Percentiles rank a stretch among this genome's conserved stretches.
These are phyloP conservation scores for Panicum miliaceum DNA, from an alignment of 176 grass and related monocot species.

Conservation along the genomic window DNA sequence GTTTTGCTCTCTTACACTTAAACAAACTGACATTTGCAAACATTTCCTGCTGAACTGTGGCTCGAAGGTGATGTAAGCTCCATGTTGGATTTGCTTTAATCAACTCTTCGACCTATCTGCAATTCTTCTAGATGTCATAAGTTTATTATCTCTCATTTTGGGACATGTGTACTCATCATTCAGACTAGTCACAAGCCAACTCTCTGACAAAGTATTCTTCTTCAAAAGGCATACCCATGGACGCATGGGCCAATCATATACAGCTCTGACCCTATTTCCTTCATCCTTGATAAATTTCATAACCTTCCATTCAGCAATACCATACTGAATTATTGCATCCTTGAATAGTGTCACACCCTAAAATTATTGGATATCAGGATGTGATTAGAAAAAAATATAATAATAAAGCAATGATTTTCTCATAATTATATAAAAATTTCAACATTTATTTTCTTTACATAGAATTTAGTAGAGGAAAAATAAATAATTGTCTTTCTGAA, in stretches of 20 bases:
- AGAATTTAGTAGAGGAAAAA: too few relatives aligned
- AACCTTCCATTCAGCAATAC: background rate
- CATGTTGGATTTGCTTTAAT: background rate
- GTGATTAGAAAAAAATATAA: too few relatives aligned
- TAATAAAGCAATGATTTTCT: too few relatives aligned
- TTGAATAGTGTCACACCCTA: too few relatives aligned
- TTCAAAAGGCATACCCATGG: background rate
- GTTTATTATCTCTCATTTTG: background rate
- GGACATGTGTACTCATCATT: background rate
- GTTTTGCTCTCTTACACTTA: background rate
- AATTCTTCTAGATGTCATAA: background rate
- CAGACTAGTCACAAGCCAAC: background rate
- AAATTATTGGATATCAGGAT: too few relatives aligned
- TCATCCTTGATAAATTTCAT: slow-evolving; percentile 5
- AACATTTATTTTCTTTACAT: too few relatives aligned
- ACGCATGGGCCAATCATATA: background rate
- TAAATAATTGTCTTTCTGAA: too few relatives aligned
- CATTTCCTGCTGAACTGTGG: background rate
- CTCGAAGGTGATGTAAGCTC: background rate
- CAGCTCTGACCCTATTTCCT: background rate
- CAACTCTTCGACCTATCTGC: background rate
- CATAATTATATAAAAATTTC: too few relatives aligned
- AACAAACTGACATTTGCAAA: background rate
- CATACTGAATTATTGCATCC: slow-evolving; percentile 5
- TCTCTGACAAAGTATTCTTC: background rate